Base-by-base conservation (phyloP, 306 rosid species). In the Gastrolobium villosum region DNA sequence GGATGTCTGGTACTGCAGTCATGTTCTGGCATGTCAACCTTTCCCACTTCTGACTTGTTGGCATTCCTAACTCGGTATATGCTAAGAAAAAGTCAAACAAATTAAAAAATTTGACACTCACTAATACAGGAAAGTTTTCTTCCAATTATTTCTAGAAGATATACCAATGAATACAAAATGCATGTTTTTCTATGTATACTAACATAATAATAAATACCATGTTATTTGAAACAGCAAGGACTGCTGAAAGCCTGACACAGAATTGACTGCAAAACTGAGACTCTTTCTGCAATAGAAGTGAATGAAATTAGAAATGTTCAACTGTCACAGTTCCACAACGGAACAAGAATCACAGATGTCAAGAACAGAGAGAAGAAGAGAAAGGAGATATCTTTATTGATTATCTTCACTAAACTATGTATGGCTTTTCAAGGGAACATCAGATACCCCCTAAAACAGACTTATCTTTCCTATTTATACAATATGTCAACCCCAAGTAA, bases 201-300 rank as follows among this genome's bases (percentile, higher is more conserved):
- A 53, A 77, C 40, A 70, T 14, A 61, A 65, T n/a, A n/a, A n/a
- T 53, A 65, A 76, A 78, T 92, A 94, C 99, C 97, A 94, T 89
- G 78, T 92, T 92, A 68, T 79, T 86, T 72, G 90, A 86, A 81
- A 91, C 65, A 55, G 91, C 88, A 70, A 80, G 63, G 10, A 84
- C 68, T 65, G 89, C 86, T 44, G 99, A 94, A 83, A 90, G 78
- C 89, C 91, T 89, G 70, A 86, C 64, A 82, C 97, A 94, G 82
- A 92, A 94, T 86, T 94, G 99, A 90, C 80, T 74, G 69, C 84
- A 89, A 78, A 74, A 84, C 52, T 87, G 74, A 74, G 87, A 83
- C 84, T 86, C 91, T 80, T 82, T 87, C 97, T 94, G 96, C 79
- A 81, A 65, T 36, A 83, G 49, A 82, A 36, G 81, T 10, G 59